phyloP scores from a whole-genome alignment of 192 early-diverging fungal genomes.

The Coemansia sp. region DNA sequence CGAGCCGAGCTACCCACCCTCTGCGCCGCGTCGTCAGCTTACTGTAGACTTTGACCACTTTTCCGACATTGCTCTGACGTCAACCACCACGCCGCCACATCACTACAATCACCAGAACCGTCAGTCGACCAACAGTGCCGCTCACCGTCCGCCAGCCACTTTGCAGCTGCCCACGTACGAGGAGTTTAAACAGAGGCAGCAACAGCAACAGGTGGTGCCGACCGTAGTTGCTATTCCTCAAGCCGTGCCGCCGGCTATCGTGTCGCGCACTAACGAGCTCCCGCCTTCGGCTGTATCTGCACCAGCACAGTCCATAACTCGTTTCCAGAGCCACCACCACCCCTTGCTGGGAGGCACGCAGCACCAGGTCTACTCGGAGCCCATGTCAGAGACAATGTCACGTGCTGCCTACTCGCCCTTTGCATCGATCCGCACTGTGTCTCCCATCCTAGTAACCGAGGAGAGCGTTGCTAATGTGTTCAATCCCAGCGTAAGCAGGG shows the following conservation, averaged over 20 bases:
- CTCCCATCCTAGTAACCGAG: constrained; percentile 24
- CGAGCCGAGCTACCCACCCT: constrained; percentile 47
- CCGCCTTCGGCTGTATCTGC: neutral
- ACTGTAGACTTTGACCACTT: constrained; percentile 40
- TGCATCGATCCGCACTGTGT: constrained; percentile 43
- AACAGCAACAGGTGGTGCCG: constrained; percentile 2
- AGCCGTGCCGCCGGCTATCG: neutral
- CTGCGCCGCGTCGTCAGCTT: constrained; percentile 27
- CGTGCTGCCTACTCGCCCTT: constrained; percentile 37
- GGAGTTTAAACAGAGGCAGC: constrained; percentile 30
- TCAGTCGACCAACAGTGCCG: neutral
- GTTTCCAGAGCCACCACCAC: constrained; percentile 7
- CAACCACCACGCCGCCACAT: constrained; percentile 18
- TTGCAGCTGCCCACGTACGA: constrained; percentile 36
- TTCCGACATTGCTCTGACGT: constrained; percentile 42
- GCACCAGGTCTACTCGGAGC: neutral
- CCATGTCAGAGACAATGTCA: constrained; percentile 7
- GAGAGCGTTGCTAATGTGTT: neutral
- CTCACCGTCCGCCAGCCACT: neutral
- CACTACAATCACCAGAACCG: neutral
- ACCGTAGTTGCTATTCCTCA: neutral
- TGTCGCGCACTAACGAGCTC: constrained; percentile 1
- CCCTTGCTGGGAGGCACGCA: constrained; percentile 28
- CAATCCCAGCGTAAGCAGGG: constrained; percentile 9
- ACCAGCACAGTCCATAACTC: neutral